Percentiles rank a stretch among this genome's conserved stretches.
phyloP scores from a whole-genome alignment of 305 asterid species.

The Lippia alba region DNA sequence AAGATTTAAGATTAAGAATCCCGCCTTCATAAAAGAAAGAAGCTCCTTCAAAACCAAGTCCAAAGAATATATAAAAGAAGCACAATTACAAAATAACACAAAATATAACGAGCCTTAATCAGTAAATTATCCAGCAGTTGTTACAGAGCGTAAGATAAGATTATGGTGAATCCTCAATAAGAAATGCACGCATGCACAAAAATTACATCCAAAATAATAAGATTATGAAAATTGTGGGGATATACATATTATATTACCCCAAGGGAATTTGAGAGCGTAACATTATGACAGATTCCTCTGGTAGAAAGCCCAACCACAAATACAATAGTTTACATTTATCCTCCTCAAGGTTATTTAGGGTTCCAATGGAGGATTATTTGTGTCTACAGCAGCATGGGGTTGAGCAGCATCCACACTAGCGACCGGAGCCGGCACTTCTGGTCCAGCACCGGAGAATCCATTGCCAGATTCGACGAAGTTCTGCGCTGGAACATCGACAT shows the following conservation, averaged over 20 bases:
- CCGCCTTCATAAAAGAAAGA: no score
- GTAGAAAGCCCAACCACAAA: slow-evolving; percentile 13
- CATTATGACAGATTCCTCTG: slow-evolving; percentile 13
- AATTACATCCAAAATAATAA: slow-evolving; percentile 2
- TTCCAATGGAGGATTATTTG: slow-evolving; percentile 39
- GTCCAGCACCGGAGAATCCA: slow-evolving; percentile 41
- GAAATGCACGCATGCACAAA: not conserved
- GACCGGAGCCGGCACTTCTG: slow-evolving; percentile 37
- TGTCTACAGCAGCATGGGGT: slow-evolving; percentile 33
- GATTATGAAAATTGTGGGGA: slow-evolving; percentile 20
- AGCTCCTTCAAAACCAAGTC: no score
- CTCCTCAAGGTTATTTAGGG: slow-evolving; percentile 16
- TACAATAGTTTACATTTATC: not conserved
- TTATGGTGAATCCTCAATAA: slow-evolving; percentile 14
- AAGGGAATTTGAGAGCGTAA: not conserved
- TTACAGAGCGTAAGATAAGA: not conserved
- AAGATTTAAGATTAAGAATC: no score
- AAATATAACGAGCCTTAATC: not conserved
- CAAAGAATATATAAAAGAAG: no score
- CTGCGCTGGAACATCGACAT: slow-evolving; percentile 53
- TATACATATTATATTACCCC: no score
- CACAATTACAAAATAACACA: not conserved
- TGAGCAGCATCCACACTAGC: slow-evolving; percentile 28
- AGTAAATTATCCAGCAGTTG: not conserved
- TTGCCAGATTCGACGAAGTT: slow-evolving; percentile 43